phyloP scores from a whole-genome alignment of 169 alveolate genomes.

The Cryptosporidium andersoni region DNA sequence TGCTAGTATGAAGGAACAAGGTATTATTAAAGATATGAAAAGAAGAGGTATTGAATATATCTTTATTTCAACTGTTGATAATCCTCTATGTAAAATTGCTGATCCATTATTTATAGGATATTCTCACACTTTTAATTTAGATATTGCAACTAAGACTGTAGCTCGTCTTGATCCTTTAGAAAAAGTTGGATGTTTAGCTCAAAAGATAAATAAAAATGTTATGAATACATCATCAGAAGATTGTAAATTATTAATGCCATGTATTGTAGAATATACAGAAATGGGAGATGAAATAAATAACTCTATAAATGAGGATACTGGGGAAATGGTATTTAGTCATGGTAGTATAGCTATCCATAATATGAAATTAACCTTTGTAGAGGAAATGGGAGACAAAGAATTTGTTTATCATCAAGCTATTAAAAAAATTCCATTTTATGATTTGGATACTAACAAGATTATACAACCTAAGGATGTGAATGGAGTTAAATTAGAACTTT shows the following conservation, averaged over 20 bases:
- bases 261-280: constrained; percentile 83
- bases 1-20: constrained; percentile 76
- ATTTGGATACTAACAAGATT: background rate
- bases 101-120: constrained; percentile 86
- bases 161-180: constrained; percentile 59
- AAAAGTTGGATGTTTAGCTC: constrained; percentile 61
- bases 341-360: constrained; percentile 80
- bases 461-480: constrained; percentile 72
- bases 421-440: constrained; percentile 76
- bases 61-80: constrained; percentile 83
- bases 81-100: constrained; percentile 82
- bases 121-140: constrained; percentile 65
- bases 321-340: constrained; percentile 16
- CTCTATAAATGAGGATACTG: constrained; percentile 1
- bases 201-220: constrained; percentile 64
- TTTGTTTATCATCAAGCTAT: constrained; percentile 77
- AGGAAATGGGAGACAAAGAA: constrained; percentile 18
- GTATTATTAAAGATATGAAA: constrained; percentile 75
- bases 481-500: constrained; percentile 80
- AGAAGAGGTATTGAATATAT: constrained; percentile 79
- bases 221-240: background rate
- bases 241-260: constrained; percentile 8
- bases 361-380: constrained; percentile 56
- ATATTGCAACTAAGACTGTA: constrained; percentile 76
- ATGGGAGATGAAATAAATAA: constrained; percentile 71